Evolutionary conservation across 306 rosid species (phyloP), one percentile per base, ranked within the genome.

Genomic region (Astragalus membranaceus): DNA sequence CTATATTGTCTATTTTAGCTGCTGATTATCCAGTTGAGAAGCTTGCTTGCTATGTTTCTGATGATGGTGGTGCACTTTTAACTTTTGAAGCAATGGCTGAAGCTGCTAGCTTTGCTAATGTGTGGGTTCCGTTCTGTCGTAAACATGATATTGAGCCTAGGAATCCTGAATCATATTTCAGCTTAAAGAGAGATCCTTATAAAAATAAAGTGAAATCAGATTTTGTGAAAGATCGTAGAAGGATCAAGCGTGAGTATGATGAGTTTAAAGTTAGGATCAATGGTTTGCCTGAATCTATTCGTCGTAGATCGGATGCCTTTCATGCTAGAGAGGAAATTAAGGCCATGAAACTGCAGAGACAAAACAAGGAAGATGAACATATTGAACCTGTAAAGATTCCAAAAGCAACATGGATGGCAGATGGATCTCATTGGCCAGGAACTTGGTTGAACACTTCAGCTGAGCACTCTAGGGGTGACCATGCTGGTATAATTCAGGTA

Each of bases 61-160:
- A 93, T 51, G 98, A 93, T 76, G 98, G 98, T 57, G 98, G 98
- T 63, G 98, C 98, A 43, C 97, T 93, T 74, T 63, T 93, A 69
- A 93, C 98, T 47, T 93, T 93, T 67, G 98, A 93, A 84, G 98
- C 98, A 69, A 93, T 93, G 98, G 98, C 98, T 9, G 98, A 93
- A 76, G 98, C 98, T 64, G 98, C 98, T 16, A 93, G 98, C 73
- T 93, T 88, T 88, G 89, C 98, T 44, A 90, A 93, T 68, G 51
- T 49, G 9, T 93, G 98, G 98, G 92, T 85, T 59, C 98, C 98
- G 2, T 93, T 93, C 80, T 93, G 98, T 67, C 96, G 98, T 48
- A 93, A 93, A 70, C 98, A 93, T 76, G 62, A n/a, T 20, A 93
- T 93, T 50, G 98, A 93, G 75, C 98, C 98, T 14, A 84, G 98